Conservation (phyloP, 2,329 filamentous ascomycete species). For the Plectosphaerella plurivora region DNA sequence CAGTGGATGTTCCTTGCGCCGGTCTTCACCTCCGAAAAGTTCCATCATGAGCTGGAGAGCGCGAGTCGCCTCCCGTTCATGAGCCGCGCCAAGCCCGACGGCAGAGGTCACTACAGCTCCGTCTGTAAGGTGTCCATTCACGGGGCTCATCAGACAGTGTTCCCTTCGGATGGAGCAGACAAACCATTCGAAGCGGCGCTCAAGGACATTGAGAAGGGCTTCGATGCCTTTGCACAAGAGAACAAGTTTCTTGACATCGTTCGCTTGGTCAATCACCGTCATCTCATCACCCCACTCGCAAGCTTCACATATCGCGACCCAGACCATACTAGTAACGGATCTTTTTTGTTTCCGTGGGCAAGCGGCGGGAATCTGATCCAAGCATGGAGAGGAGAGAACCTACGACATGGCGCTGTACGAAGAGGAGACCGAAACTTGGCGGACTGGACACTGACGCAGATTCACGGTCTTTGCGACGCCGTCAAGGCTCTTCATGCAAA, state of each 20-base stretch:
- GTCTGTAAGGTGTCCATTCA: background rate
- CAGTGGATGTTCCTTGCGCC: background rate
- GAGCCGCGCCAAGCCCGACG: background rate
- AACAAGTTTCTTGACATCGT: background rate
- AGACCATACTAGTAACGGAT: background rate
- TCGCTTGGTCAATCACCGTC: background rate
- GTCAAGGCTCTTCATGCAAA: background rate
- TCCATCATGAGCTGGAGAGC: background rate
- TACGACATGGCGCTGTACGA: background rate
- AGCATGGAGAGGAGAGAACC: background rate
- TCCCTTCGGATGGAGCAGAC: too few species aligned
- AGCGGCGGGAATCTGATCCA: conserved; percentile 3
- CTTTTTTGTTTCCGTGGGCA: conserved; percentile 4
- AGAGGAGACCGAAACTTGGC: background rate
- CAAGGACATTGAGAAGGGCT: background rate
- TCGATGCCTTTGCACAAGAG: background rate
- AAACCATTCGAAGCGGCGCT: background rate
- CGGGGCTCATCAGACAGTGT: background rate
- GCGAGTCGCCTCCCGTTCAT: background rate
- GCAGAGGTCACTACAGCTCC: background rate
- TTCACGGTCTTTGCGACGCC: background rate
- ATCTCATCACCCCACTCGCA: conserved; percentile 1
- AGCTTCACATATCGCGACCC: background rate
- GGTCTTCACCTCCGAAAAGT: background rate
- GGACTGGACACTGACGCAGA: background rate